phyloP scores from a whole-genome alignment of 78 protist species.

The Guillardia theta region DNA sequence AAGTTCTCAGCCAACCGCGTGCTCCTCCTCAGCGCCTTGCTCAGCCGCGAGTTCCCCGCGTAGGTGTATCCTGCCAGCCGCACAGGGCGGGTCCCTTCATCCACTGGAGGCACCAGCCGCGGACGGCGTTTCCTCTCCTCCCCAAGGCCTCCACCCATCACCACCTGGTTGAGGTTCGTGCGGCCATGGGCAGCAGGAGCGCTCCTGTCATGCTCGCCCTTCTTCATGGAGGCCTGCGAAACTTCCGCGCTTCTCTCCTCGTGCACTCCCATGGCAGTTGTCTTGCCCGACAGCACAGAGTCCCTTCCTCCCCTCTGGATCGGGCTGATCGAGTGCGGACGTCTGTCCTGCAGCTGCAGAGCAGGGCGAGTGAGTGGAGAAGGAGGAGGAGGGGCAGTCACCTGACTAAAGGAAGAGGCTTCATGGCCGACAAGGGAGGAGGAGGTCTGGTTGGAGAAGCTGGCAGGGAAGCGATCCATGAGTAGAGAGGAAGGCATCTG shows the following conservation, averaged over 20 bases:
- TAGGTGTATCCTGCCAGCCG: not conserved
- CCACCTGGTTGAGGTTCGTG: not conserved
- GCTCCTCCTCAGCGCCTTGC: not conserved
- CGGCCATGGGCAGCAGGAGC: too few relatives aligned
- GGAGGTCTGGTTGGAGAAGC: not conserved
- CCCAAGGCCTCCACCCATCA: not conserved
- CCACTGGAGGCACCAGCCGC: not conserved
- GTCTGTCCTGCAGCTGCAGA: not conserved
- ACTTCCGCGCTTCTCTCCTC: not conserved
- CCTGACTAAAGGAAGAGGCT: not conserved
- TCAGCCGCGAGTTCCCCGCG: not conserved
- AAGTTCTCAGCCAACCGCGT: conserved; percentile 34
- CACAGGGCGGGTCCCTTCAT: not conserved
- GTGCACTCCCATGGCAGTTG: not conserved
- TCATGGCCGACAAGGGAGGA: not conserved
- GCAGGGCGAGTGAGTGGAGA: not conserved
- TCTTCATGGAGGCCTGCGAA: not conserved
- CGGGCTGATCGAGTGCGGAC: not conserved
- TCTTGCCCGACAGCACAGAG: not conserved
- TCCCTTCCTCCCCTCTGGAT: not conserved
- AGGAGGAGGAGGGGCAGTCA: not conserved
- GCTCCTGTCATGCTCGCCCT: not conserved
- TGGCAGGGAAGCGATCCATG: conserved; percentile 19
- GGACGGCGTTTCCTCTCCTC: not conserved
- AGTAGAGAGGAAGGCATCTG: not conserved